Evolutionary conservation across 2,329 filamentous ascomycete species (phyloP), one percentile per base, ranked within the genome.

Genomic region (Colletotrichum noveboracense): DNA sequence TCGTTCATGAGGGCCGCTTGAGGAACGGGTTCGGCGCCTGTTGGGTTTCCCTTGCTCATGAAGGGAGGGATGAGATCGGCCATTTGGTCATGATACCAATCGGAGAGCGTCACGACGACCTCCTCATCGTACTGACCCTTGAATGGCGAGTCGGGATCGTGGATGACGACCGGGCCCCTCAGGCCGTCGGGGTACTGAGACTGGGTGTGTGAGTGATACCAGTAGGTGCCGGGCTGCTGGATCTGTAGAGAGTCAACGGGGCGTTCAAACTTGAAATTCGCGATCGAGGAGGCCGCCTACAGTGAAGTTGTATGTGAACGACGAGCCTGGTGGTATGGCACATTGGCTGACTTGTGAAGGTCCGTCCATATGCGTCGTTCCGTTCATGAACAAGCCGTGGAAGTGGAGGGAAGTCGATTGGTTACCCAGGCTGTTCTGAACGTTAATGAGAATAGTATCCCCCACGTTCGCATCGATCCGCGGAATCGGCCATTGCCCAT

Each of bases 401-500:
- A 94, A 96, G 82, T 91, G 92, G 67, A 94, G 83, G 58, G 91
- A 91, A 1, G 92, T 93, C 3, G 87, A 86, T 82, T 93, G 88
- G 80, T 94, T 92, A 7, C 90, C 90, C 7, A 94, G 86, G 26
- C 86, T 84, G 81, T 94, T 94, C 76, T 87, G 83, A 58, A 90
- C 86, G 71, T 91, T 91, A 76, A 93, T 85, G 74, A 93, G 81
- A 66, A 94, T 78, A 26, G 85, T 88, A 80, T 95, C 93, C 73
- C 93, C 93, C 66, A 92, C 85, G 64, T 88, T 89, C 48, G 90
- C 93, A 67, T 90, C 88, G 72, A 95, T 92, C 30, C 85, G 83
- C 1, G 95, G 94, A 68, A 94, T 89, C 3, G 94, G 95, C 93
- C 94, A 95, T 85, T 93, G 83, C 6, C 91, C 91, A 80, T 97